A percentile compares a stretch with the other conserved stretches of the same genome.
phyloP scores from a whole-genome alignment of 2,329 filamentous ascomycete genomes.

The Aspergillus luchuensis region DNA sequence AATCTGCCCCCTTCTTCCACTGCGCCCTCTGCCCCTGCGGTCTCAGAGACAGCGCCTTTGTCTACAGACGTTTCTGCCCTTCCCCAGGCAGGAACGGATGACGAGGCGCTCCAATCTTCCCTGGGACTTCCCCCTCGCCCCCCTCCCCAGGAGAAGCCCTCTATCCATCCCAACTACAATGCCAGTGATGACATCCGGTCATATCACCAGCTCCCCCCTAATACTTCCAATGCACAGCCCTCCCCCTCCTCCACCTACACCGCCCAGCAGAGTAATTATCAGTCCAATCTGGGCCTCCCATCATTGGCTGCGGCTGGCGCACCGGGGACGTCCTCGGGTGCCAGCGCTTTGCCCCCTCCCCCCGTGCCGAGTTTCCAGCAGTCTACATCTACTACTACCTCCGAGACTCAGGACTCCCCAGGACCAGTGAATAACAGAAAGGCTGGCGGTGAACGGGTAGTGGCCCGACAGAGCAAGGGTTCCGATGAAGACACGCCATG shows the following conservation, averaged over 20 bases:
- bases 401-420: conserved; percentile 27
- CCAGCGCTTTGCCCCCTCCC: conserved; percentile 43
- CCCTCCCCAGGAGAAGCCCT: conserved; percentile 47
- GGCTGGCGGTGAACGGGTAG: conserved; percentile 30
- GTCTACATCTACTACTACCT: conserved; percentile 19
- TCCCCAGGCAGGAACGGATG: conserved; percentile 33
- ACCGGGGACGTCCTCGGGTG: conserved; percentile 38
- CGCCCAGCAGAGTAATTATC: conserved; percentile 41
- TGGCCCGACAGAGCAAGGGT: conserved; percentile 24
- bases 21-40: conserved; percentile 28
- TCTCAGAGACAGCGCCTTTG: conserved; percentile 28
- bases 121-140: conserved; percentile 49
- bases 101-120: conserved; percentile 35
- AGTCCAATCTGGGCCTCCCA: conserved; percentile 26
- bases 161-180: conserved; percentile 41
- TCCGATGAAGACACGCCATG: conserved; percentile 48
- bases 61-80: conserved; percentile 29
- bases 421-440: conserved; percentile 27
- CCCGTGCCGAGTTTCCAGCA: conserved; percentile 46
- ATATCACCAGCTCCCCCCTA: conserved; percentile 41
- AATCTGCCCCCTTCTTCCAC: conserved; percentile 45
- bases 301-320: conserved; percentile 34
- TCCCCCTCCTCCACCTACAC: conserved; percentile 28
- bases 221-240: conserved; percentile 27
- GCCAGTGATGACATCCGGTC: conserved; percentile 42